Evolutionary conservation across 345 rosid genomes (phyloP).

Genomic region (Barbarea vulgaris): DNA sequence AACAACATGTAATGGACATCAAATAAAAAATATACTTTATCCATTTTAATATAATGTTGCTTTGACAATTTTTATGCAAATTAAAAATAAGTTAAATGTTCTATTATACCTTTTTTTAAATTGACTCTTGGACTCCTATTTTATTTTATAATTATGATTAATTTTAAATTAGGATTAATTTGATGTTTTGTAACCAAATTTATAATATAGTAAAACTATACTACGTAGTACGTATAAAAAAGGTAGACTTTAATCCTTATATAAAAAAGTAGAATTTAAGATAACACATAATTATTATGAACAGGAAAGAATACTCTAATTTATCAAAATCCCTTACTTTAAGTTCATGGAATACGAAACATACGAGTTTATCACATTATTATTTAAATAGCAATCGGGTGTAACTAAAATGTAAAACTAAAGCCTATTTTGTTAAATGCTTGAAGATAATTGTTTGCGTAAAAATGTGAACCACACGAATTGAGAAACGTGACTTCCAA

Average conservation of each 20-base stretch:
- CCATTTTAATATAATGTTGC: no score
- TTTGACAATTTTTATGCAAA: not conserved
- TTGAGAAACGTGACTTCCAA: conserved; percentile 4
- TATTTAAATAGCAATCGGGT: conserved; percentile 4
- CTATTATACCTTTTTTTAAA: no score
- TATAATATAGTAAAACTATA: not conserved
- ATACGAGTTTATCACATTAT: not conserved
- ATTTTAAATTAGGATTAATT: not conserved
- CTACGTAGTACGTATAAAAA: not conserved
- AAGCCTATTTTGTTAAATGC: not conserved
- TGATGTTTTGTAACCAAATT: not conserved
- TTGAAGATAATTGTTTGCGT: conserved; percentile 19
- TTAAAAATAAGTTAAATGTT: no score
- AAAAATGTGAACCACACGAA: conserved; percentile 22
- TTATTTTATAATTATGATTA: no score
- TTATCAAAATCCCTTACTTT: not conserved
- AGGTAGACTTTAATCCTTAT: no score
- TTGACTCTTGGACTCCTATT: not conserved
- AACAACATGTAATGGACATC: not conserved
- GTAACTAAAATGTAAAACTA: conserved; percentile 11
- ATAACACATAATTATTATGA: no score
- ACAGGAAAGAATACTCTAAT: not conserved
- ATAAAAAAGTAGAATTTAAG: not conserved
- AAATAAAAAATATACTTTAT: not conserved
- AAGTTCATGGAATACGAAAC: not conserved